A percentile compares a stretch with the other conserved stretches of the same genome.
Conservation (phyloP, 2,329 filamentous ascomycete genomes). For the Stachybotrys echinatus region DNA sequence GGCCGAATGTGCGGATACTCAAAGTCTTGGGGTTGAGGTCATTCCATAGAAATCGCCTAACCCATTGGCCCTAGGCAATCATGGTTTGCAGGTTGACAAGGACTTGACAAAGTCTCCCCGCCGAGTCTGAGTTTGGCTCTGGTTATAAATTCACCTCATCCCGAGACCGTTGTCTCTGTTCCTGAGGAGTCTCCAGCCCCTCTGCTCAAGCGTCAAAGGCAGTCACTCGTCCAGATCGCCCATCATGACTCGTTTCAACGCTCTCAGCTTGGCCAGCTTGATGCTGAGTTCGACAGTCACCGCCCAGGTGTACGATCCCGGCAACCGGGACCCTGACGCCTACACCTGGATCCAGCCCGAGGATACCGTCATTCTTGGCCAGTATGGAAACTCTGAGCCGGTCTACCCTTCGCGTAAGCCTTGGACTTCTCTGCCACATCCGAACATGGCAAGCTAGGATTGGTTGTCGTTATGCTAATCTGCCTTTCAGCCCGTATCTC, state of each 20-base stretch:
- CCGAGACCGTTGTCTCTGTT: no score
- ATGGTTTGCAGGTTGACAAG: no score
- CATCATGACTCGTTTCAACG: not conserved
- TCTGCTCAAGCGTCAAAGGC: no score
- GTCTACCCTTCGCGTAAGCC: not conserved
- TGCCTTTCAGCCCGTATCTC: not conserved
- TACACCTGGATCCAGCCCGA: not conserved
- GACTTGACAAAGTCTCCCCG: no score
- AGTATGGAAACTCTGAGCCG: not conserved
- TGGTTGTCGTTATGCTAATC: not conserved
- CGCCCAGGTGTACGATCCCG: not conserved
- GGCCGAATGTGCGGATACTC: no score
- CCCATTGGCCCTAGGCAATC: no score
- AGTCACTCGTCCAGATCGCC: no score
- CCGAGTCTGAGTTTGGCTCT: no score
- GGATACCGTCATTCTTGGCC: not conserved
- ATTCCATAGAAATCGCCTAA: no score
- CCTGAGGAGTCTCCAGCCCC: no score
- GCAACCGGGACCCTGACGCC: slow-evolving; percentile 4
- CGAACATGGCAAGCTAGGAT: not conserved
- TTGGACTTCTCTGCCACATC: not conserved
- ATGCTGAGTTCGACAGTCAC: not conserved
- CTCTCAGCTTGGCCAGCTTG: not conserved
- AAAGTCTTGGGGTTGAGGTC: no score
- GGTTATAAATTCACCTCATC: no score